Evolutionary conservation across 2,329 filamentous ascomycete genomes (phyloP), one percentile per base, ranked within the genome.

Genomic region (Pseudocercospora ulei): DNA sequence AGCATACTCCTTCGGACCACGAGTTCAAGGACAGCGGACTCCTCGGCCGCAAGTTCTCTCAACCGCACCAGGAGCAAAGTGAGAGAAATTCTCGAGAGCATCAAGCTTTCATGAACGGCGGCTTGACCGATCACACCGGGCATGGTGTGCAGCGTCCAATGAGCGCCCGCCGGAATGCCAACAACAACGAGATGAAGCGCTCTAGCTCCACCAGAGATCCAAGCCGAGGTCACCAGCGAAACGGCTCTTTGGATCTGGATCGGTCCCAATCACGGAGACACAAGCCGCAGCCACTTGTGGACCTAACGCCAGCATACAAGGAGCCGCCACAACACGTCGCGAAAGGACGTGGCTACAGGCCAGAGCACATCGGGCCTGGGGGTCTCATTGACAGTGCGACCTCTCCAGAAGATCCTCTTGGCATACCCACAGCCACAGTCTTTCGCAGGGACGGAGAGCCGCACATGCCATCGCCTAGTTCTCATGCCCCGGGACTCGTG

Each of bases 251-350:
- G 24, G 60, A 64, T 39, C 55, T 70, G 3, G 59, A 61, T 25
- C 64, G 68, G 34, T 64, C 65, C n/a, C 60, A 58, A n/a, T 72
- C 71, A 1, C 49, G 41, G 9, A 49, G 59, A 35, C 57, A 53
- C 14, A 63, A 59, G 51, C 67, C 68, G 2, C 76, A 75, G 45
- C 80, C 81, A 1, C 67, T 86, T 4, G 62, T 86, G 18, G 80
- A 82, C 52, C 67, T 85, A 25, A 77, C 76, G 0, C 75, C 76
- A 0, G 66, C 68, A 33, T 80, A 78, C 53, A 67, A 71, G 34
- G 77, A 81, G 45, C 70, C 77, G 4, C 78, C 78, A 11, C 68
- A 78, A 57, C 69, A 70, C 53, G 60, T 65, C 37, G 66, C 65
- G 30, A 70, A 72, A 33, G 66, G 69, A 9, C 70, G 69, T 43